Evolutionary conservation across 139 green algal species (phyloP).

Genomic region (Dunaliella primolecta): DNA sequence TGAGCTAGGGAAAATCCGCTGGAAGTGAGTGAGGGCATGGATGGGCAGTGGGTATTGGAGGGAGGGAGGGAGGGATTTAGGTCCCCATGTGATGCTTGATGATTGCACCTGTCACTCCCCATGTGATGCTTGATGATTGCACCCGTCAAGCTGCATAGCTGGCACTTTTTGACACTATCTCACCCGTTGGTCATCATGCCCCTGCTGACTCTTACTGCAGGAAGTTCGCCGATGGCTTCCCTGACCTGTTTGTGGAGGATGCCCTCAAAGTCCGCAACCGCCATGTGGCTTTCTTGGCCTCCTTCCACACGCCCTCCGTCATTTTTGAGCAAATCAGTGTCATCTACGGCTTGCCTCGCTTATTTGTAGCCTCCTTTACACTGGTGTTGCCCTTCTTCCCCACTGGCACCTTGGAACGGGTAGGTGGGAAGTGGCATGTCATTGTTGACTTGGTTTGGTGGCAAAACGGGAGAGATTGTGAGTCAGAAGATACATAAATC

Average conservation of each 20-base stretch:
- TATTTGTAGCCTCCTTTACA: slow-evolving; percentile 96
- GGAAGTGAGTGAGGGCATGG: slow-evolving; percentile 58
- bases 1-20: slow-evolving; percentile 65
- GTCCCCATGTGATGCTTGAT: not conserved
- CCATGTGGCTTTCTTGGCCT: slow-evolving; percentile 96
- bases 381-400: slow-evolving; percentile 98
- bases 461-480: too few relatives aligned
- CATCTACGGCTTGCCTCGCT: slow-evolving; percentile 92
- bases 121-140: too few relatives aligned
- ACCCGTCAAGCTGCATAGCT: too few relatives aligned
- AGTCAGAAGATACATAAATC: too few relatives aligned
- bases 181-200: too few relatives aligned
- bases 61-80: not conserved
- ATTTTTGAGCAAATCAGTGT: slow-evolving; percentile 97
- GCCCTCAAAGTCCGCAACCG: slow-evolving; percentile 84
- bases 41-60: not conserved
- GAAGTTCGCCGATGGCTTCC: slow-evolving; percentile 94
- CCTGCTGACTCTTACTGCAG: too few relatives aligned
- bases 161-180: too few relatives aligned
- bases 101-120: not conserved
- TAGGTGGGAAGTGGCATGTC: slow-evolving; percentile 17
- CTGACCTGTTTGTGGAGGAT: slow-evolving; percentile 97
- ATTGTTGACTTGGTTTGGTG: too few relatives aligned
- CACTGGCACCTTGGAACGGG: slow-evolving; percentile 83
- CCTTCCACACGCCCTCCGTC: slow-evolving; percentile 83